Percentiles rank a stretch among this genome's conserved stretches.
These are phyloP conservation scores for Echites panduratus DNA, from an alignment of 257 asterid species.

Conservation along the genomic window DNA sequence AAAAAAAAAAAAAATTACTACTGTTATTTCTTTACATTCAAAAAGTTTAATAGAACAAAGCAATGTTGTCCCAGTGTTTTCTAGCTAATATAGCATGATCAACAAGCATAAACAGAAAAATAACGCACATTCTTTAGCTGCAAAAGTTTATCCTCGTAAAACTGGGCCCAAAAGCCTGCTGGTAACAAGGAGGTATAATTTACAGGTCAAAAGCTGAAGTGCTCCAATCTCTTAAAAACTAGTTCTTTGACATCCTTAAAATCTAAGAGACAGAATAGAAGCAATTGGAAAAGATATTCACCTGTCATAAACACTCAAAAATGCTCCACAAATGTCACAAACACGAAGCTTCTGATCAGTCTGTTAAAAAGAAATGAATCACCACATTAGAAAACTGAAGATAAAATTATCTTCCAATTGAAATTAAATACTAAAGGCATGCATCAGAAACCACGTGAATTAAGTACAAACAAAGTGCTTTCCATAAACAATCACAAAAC, in stretches of 20 bases:
- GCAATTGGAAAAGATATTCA: constrained; percentile 23
- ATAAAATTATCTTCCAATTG: background rate
- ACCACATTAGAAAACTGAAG: constrained; percentile 24
- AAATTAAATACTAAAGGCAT: background rate
- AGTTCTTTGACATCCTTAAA: constrained; percentile 37
- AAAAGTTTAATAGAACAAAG: constrained; percentile 5
- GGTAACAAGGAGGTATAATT: constrained; percentile 91
- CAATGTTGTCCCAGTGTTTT: constrained; percentile 24
- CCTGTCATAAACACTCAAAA: constrained; percentile 95
- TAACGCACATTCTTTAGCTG: constrained; percentile 99
- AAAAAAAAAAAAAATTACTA: background rate
- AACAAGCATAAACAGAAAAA: constrained; percentile 57
- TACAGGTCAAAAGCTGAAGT: constrained; percentile 67
- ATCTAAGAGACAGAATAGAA: constrained; percentile 8
- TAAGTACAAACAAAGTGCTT: background rate
- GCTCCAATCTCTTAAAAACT: constrained; percentile 40
- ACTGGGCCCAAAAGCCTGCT: constrained; percentile 99
- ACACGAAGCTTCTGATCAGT: constrained; percentile 99
- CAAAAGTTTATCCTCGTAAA: constrained; percentile 94
- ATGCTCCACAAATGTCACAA: constrained; percentile 98
- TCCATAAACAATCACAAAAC: background rate
- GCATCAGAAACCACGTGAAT: background rate
- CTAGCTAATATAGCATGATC: constrained; percentile 55
- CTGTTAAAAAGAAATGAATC: constrained; percentile 35
- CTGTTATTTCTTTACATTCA: background rate